phyloP scores from a whole-genome alignment of 176 grass and related monocot species.

The Chloris gayana region DNA sequence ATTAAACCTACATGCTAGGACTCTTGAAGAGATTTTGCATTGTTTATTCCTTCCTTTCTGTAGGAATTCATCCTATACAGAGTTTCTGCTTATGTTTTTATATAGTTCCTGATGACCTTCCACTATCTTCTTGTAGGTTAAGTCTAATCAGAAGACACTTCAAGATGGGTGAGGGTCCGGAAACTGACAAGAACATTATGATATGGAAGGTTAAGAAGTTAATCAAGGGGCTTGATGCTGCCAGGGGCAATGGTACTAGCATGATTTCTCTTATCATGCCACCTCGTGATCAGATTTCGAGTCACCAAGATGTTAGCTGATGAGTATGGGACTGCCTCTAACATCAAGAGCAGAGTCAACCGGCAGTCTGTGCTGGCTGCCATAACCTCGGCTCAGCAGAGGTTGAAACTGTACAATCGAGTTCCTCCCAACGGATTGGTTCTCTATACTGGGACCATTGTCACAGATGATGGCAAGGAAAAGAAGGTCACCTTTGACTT shows the following conservation, averaged over 20 bases:
- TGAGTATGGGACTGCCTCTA: constrained; percentile 73
- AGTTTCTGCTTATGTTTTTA: not conserved
- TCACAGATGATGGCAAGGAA: constrained; percentile 71
- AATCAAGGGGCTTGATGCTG: constrained; percentile 61
- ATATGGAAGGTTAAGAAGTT: constrained; percentile 69
- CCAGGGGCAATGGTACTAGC: constrained; percentile 65
- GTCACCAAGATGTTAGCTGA: constrained; percentile 72
- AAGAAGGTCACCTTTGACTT: constrained; percentile 80
- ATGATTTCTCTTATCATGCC: constrained; percentile 80
- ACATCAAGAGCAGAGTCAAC: constrained; percentile 82
- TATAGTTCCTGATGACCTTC: not conserved
- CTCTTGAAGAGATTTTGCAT: not conserved
- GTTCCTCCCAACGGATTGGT: constrained; percentile 68
- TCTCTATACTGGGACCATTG: constrained; percentile 71
- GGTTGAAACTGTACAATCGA: constrained; percentile 62
- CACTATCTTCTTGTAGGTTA: constrained; percentile 11
- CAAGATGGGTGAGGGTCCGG: constrained; percentile 44
- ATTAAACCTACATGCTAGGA: not conserved
- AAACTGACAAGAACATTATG: constrained; percentile 62
- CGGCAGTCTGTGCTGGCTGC: constrained; percentile 66
- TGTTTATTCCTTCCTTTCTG: not conserved
- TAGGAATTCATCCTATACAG: not conserved
- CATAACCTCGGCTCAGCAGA: constrained; percentile 72
- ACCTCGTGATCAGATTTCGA: constrained; percentile 63
- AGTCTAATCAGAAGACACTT: not conserved